phyloP scores from a whole-genome alignment of 2,329 filamentous ascomycete species.

The Neofusicoccum sp. region DNA sequence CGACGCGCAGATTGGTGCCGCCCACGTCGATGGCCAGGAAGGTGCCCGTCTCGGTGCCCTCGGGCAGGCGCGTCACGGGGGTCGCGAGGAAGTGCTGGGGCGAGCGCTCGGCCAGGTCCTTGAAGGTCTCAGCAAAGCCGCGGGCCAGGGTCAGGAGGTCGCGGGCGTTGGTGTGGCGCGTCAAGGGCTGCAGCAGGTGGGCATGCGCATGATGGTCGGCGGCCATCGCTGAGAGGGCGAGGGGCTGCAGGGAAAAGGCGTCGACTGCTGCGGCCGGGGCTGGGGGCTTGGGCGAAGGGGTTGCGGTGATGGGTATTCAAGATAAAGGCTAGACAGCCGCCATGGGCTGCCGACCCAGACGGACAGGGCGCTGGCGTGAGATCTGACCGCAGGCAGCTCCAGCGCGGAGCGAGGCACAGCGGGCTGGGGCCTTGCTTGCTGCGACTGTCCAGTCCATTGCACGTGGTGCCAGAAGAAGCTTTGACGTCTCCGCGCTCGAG shows the following conservation, averaged over 20 bases:
- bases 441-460: no score
- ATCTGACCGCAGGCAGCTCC: neutral
- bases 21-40: conserved; percentile 51
- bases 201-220: neutral
- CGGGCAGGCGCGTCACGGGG: conserved; percentile 39
- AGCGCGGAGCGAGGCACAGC: no score
- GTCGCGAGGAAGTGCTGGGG: conserved; percentile 41
- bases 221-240: neutral
- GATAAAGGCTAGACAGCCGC: neutral
- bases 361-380: neutral
- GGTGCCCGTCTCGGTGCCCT: conserved; percentile 66
- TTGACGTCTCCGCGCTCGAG: no score
- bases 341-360: neutral
- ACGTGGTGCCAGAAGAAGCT: neutral
- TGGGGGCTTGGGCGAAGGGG: neutral
- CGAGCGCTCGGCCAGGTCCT: conserved; percentile 33
- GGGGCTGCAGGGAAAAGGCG: no score
- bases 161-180: conserved; percentile 31
- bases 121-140: conserved; percentile 37
- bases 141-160: conserved; percentile 34
- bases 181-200: conserved; percentile 28
- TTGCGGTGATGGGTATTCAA: neutral
- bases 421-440: no score
- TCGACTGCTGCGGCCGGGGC: no score
- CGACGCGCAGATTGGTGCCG: conserved; percentile 67